Base-by-base conservation (phyloP, 495 filamentous ascomycete species). In the Penicillium cosmopolitanum region DNA sequence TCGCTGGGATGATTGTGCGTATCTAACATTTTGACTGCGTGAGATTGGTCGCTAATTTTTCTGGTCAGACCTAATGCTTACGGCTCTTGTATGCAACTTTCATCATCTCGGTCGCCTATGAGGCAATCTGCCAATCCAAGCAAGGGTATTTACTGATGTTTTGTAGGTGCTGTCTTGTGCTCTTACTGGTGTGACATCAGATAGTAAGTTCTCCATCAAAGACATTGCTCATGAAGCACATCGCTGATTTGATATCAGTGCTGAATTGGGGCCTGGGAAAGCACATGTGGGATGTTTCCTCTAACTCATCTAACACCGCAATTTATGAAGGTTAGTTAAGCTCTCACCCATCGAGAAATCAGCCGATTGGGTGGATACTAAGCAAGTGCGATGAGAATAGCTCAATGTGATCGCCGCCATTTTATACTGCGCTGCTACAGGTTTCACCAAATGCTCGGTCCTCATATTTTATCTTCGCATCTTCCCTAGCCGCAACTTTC, bases 381-480 rank as follows among this genome's bases (percentile, higher is more conserved):
- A 3, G 21, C 3, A 12, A 8, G 13, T 13, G 7, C 16, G 42
- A 16, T 18, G 28, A 13, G 2, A 28, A 42, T 46, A 77, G 73
- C 46, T 57, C 10, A 66, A 69, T 21, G 48, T 72, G 12, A 64
- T 68, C 18, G 60, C 68, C 10, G 66, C 70, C 19, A 69, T 75
- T 10, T 44, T 74, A 28, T 77, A 79, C 63, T 68, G 74, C 55
- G 73, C 67, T 13, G 71, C 70, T 5, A 74, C 74, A 19, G 73
- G 69, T 13, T 70, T 75, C 52, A 65, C 70, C 58, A 79, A 79
- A 53, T 60, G 78, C 57, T 77, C 80, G 57, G 71, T 77, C 43
- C 65, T 83, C 40, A 52, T 83, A 11, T 77, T 79, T 57, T 84
- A 81, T 65, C 68, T 79, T 51, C 80, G 79, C 57, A 77, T 85